These are phyloP conservation scores for Saraca asoca DNA, from an alignment of 331 rosid genomes.

Conservation along the genomic window DNA sequence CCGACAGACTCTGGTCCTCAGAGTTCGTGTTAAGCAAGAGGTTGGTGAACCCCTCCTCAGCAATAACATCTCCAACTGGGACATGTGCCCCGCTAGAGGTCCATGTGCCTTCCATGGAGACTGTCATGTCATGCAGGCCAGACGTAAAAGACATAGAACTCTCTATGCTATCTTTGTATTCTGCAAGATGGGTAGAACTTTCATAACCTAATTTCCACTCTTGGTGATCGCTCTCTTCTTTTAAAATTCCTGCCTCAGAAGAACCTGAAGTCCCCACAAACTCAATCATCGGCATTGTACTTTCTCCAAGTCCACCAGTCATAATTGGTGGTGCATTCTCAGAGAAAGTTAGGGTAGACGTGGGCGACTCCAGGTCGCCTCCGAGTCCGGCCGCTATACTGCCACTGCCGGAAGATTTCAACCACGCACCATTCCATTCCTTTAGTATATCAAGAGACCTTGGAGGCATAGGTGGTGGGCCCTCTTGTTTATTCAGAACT, in stretches of 20 bases:
- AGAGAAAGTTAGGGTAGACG: conserved; percentile 75
- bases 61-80: conserved; percentile 37
- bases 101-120: conserved; percentile 68
- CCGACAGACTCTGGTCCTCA: conserved; percentile 65
- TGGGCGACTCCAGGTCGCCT: conserved; percentile 75
- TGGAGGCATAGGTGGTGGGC: conserved; percentile 17
- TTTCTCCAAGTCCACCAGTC: conserved; percentile 42
- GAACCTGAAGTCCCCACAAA: conserved; percentile 80
- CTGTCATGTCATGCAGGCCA: conserved; percentile 55
- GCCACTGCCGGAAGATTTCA: conserved; percentile 31
- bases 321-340: conserved; percentile 53
- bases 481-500: conserved; percentile 30
- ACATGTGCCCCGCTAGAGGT: conserved; percentile 32
- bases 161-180: conserved; percentile 53
- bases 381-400: conserved; percentile 11
- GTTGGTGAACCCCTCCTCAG: conserved; percentile 84
- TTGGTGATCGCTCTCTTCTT: conserved; percentile 58
- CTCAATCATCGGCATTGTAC: conserved; percentile 58
- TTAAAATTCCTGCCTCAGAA: conserved; percentile 45
- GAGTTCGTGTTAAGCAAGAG: conserved; percentile 72
- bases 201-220: conserved; percentile 67
- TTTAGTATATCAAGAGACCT: conserved; percentile 37
- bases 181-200: conserved; percentile 41
- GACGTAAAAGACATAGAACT: conserved; percentile 57
- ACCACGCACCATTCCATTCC: conserved; percentile 51